phyloP scores from a whole-genome alignment of 306 rosid species.

The Gillenia trifoliata region DNA sequence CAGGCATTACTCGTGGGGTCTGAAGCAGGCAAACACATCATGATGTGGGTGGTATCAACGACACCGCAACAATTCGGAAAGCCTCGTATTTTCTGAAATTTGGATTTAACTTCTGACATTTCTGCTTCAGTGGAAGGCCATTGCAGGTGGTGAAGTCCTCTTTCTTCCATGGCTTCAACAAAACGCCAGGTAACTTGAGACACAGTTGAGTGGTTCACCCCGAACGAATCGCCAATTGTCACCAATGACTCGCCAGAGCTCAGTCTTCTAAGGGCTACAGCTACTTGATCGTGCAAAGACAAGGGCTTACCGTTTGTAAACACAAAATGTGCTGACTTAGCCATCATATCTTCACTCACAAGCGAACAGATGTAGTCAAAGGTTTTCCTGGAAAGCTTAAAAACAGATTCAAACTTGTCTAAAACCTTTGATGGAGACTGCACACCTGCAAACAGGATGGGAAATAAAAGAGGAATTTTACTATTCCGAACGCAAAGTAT shows the following conservation, averaged over 20 bases:
- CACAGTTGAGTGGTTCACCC: slow-evolving; percentile 81
- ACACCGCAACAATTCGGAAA: slow-evolving; percentile 86
- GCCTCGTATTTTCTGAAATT: slow-evolving; percentile 67
- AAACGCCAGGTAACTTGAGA: slow-evolving; percentile 83
- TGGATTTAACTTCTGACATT: slow-evolving; percentile 55
- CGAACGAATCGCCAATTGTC: slow-evolving; percentile 58
- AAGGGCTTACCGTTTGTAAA: slow-evolving; percentile 53
- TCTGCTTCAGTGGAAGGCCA: slow-evolving; percentile 78
- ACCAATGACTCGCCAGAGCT: slow-evolving; percentile 88
- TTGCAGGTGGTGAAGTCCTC: slow-evolving; percentile 64
- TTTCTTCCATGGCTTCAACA: slow-evolving; percentile 83
- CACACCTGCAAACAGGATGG: slow-evolving; percentile 40
- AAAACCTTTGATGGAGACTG: slow-evolving; percentile 39
- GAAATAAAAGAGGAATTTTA: slow-evolving; percentile 12
- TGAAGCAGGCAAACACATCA: slow-evolving; percentile 64
- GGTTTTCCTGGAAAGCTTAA: slow-evolving; percentile 57
- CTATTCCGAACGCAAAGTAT: neutral
- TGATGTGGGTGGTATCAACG: slow-evolving; percentile 67
- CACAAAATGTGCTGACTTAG: slow-evolving; percentile 52
- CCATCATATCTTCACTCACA: slow-evolving; percentile 73
- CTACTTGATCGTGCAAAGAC: slow-evolving; percentile 64
- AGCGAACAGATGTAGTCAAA: slow-evolving; percentile 83
- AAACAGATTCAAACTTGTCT: slow-evolving; percentile 50
- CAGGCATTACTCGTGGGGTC: slow-evolving; percentile 59
- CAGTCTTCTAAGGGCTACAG: slow-evolving; percentile 78